Evolutionary conservation across 73 alveolate genomes (phyloP), one percentile per base, ranked within the genome.

Genomic region (Tetrahymena thermophila): DNA sequence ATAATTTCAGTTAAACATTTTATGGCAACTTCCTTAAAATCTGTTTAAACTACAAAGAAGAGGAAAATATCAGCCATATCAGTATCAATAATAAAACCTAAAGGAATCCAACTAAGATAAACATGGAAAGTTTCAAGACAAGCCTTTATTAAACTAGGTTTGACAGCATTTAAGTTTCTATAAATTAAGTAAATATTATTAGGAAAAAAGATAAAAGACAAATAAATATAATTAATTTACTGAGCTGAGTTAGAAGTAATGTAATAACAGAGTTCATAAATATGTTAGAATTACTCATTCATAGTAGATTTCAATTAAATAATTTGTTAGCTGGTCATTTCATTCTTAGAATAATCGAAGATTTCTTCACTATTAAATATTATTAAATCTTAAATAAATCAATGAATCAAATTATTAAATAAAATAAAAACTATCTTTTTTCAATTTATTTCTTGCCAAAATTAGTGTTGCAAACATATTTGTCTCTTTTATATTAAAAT

Each of bases 341-440:
- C 97, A 95, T 96, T 96, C 93, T 98, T 98, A 94, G 98, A 97
- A 96, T 98, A 98, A 85, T 98, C 98, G 93, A 98, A 98, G 21
- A 98, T 98, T 96, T 98, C 99, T 94, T 98, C 99, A 94, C 99
- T 97, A 31, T 71, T 28, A 19, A 31, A 19, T 28, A 28, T 40
- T 40, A 40, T 4, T 40, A 40, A 9, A 40, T 40, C 0, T 40
- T 40, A 40, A 40, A 40, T 40, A 6, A 40, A 40, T n/a, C n/a
- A n/a, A 40, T 9, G 16, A 6, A 7, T 40, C 44, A 40, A 40
- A 8, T n/a, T n/a, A n/a, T n/a, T 9, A 40, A 40, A 40, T 40
- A 4, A 40, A 40, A 40, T 40, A 3, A 37, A 40, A 40, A 4
- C 44, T 6, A 40, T 40, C 11, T 40, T 40, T 40, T 40, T 40